Evolutionary conservation across 169 alveolate genomes (phyloP).

Genomic region (Plasmodium inui): DNA sequence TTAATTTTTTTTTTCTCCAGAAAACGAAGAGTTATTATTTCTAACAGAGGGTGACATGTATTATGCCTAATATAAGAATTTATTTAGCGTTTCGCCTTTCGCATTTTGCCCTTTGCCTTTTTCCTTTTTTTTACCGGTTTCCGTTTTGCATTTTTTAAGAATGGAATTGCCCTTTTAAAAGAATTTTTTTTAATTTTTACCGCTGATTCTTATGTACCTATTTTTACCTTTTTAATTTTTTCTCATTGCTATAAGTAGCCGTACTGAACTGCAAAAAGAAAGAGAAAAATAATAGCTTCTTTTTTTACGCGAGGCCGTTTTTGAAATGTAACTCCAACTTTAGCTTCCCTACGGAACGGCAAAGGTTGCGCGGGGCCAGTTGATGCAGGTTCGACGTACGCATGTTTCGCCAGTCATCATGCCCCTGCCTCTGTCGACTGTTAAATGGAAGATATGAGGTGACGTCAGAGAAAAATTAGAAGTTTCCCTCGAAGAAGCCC

Average conservation of each 20-base stretch:
- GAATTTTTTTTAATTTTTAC: background rate
- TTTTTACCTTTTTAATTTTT: background rate
- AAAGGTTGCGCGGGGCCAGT: background rate
- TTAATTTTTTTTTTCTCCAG: slow-evolving; percentile 19
- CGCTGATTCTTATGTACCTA: background rate
- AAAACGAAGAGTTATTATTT: background rate
- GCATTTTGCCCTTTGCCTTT: background rate
- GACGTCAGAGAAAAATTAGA: background rate
- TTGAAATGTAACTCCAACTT: background rate
- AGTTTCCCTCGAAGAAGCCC: background rate
- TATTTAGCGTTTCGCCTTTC: background rate
- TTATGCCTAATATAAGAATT: background rate
- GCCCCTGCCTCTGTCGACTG: background rate
- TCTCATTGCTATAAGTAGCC: background rate
- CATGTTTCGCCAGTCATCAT: background rate
- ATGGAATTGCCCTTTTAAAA: background rate
- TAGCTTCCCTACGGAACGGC: background rate
- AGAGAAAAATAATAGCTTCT: background rate
- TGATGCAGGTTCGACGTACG: background rate
- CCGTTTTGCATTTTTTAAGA: background rate
- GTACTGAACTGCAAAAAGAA: background rate
- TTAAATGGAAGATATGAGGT: background rate
- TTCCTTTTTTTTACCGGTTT: background rate
- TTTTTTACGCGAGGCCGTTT: background rate
- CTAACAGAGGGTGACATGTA: background rate